phyloP scores from a whole-genome alignment of 805 yeast genomes.

The Yarrowia osloensis region DNA sequence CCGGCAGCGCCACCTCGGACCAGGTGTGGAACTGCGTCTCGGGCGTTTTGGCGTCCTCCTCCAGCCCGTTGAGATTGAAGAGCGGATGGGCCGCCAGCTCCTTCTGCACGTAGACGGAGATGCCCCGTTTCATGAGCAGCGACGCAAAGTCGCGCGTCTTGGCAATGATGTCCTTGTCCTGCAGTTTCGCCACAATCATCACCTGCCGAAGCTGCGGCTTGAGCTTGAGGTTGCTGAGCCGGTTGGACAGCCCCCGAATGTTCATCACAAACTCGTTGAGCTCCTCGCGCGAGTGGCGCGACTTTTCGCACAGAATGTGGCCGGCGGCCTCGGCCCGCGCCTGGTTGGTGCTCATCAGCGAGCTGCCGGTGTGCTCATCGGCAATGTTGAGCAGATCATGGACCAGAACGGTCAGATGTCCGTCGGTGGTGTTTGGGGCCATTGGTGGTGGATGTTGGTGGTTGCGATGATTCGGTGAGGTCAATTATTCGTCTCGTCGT shows the following conservation, averaged over 20 bases:
- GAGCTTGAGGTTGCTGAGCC: slow-evolving; percentile 36
- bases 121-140: background rate
- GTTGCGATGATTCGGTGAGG: too few relatives aligned
- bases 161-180: slow-evolving; percentile 35
- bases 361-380: slow-evolving; percentile 1
- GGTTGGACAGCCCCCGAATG: slow-evolving; percentile 19
- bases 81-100: slow-evolving; percentile 35
- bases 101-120: slow-evolving; percentile 31
- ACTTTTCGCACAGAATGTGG: background rate
- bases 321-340: background rate
- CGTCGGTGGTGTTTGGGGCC: background rate
- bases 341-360: background rate
- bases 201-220: slow-evolving; percentile 37
- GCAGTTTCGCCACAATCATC: slow-evolving; percentile 38
- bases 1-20: slow-evolving; percentile 42
- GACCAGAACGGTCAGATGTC: background rate
- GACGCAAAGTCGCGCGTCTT: slow-evolving; percentile 36
- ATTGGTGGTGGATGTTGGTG: too few relatives aligned
- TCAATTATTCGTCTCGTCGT: too few relatives aligned
- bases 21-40: background rate
- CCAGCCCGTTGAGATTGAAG: slow-evolving; percentile 43
- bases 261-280: slow-evolving; percentile 28
- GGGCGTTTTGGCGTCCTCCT: slow-evolving; percentile 52
- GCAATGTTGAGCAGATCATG: slow-evolving; percentile 21
- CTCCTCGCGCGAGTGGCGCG: slow-evolving; percentile 10